Conservation (phyloP, 2,329 filamentous ascomycete species). For the Claviceps pusilla region DNA sequence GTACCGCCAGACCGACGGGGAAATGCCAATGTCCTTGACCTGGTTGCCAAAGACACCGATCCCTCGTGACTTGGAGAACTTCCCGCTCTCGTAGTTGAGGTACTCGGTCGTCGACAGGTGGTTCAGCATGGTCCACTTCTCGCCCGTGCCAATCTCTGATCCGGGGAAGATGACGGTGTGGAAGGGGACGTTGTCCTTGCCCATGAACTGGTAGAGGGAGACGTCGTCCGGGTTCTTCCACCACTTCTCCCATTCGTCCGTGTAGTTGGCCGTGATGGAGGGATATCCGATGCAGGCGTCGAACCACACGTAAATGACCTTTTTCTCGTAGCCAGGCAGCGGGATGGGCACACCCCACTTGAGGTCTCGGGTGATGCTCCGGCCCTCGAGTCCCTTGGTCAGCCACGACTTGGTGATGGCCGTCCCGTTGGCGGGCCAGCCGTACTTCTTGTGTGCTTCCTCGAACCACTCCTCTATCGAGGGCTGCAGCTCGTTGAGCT, state of each 20-base stretch:
- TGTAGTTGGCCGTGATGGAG: conserved; percentile 88
- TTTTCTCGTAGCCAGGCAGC: conserved; percentile 34
- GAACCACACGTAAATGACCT: conserved; percentile 88
- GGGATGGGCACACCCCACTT: conserved; percentile 65
- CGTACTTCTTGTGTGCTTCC: conserved; percentile 56
- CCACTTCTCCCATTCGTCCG: conserved; percentile 80
- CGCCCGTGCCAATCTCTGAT: conserved; percentile 67
- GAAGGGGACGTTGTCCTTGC: conserved; percentile 51
- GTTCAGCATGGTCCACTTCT: conserved; percentile 81
- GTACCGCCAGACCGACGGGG: conserved; percentile 82
- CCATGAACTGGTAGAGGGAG: conserved; percentile 86
- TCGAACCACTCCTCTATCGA: conserved; percentile 65
- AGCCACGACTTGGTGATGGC: conserved; percentile 71
- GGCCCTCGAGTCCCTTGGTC: conserved; percentile 66
- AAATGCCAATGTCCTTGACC: conserved; percentile 71
- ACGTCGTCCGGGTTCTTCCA: conserved; percentile 85
- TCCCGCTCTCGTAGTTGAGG: conserved; percentile 74
- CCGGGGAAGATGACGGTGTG: conserved; percentile 87
- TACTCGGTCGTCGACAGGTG: conserved; percentile 79
- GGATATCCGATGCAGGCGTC: conserved; percentile 88
- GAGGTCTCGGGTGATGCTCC: conserved; percentile 83
- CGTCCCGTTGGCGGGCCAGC: conserved; percentile 61
- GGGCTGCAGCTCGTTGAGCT: conserved; percentile 67
- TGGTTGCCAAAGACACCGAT: conserved; percentile 87
- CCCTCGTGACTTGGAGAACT: conserved; percentile 83